phyloP scores from a whole-genome alignment of 83 land plant species.

The Diphasiastrum complanatum region DNA sequence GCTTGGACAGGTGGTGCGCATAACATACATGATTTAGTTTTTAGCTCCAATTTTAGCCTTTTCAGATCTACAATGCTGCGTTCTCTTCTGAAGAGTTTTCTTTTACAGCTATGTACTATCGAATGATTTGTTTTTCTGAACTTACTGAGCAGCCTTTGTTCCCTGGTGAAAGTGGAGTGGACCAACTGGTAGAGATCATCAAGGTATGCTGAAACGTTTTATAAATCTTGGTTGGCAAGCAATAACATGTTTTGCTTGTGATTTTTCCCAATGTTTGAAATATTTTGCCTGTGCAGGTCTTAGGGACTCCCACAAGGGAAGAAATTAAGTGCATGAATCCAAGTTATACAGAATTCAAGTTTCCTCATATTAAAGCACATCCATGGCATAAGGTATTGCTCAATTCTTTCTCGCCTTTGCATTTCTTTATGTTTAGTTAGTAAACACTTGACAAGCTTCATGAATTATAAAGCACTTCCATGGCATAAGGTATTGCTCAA shows the following conservation, averaged over 20 bases:
- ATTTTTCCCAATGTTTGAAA: not conserved
- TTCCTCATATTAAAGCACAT: slow-evolving; percentile 28
- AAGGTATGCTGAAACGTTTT: not conserved
- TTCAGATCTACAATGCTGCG: not conserved
- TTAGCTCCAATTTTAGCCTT: not conserved
- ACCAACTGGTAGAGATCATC: slow-evolving; percentile 15
- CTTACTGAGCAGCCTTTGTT: not conserved
- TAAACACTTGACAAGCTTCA: too few species aligned
- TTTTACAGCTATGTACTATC: not conserved
- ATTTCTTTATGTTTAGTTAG: slow-evolving; percentile 66
- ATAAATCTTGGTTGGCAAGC: not conserved
- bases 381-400: slow-evolving; percentile 44
- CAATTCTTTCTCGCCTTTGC: slow-evolving; percentile 46
- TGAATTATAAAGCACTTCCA: too few species aligned
- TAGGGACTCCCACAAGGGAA: slow-evolving; percentile 12
- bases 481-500: too few species aligned
- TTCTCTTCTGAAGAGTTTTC: not conserved
- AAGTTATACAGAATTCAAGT: slow-evolving; percentile 7
- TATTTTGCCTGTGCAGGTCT: not conserved
- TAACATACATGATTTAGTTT: not conserved
- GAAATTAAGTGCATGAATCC: slow-evolving; percentile 17
- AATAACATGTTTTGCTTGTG: not conserved
- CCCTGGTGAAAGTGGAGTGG: slow-evolving; percentile 11
- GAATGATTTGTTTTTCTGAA: not conserved
- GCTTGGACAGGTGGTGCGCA: slow-evolving; percentile 10